A percentile compares a stretch with the other conserved stretches of the same genome.
These are phyloP conservation scores for Agaricus blazei DNA, from an alignment of 768 basidiomycete genomes.

Conservation along the genomic window DNA sequence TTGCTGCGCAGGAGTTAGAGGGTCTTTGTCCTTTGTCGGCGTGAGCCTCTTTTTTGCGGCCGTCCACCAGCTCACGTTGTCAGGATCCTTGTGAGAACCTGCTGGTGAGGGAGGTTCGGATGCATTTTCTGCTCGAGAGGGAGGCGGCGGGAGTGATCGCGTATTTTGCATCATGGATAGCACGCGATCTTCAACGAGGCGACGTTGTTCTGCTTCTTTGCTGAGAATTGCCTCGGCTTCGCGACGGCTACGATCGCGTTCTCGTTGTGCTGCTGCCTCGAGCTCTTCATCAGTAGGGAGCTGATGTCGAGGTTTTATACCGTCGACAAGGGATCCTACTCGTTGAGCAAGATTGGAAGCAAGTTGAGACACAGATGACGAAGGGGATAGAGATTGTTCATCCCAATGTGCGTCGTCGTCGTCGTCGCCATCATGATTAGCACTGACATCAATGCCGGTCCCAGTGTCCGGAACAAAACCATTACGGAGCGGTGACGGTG, in stretches of 20 bases:
- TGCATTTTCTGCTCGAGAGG: constrained; percentile 52
- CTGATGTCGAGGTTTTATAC: constrained; percentile 36
- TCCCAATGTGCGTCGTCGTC: constrained; percentile 29
- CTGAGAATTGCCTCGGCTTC: constrained; percentile 78
- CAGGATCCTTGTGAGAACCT: constrained; percentile 61
- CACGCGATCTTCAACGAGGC: constrained; percentile 67
- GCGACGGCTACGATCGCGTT: constrained; percentile 67
- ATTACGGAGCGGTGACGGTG: constrained; percentile 72
- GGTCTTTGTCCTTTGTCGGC: constrained; percentile 69
- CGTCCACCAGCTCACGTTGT: constrained; percentile 64
- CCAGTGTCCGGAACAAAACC: constrained; percentile 50
- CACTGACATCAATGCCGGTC: constrained; percentile 53
- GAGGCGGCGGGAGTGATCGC: constrained; percentile 50
- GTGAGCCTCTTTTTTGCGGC: constrained; percentile 72
- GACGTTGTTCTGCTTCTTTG: constrained; percentile 64
- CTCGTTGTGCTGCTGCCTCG: constrained; percentile 74
- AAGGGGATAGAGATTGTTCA: constrained; percentile 52
- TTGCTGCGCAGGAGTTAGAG: constrained; percentile 82
- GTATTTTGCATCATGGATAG: constrained; percentile 64
- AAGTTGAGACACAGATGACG: constrained; percentile 68
- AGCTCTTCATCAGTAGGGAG: constrained; percentile 72
- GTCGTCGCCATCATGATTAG: constrained; percentile 33
- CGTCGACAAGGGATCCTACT: constrained; percentile 62
- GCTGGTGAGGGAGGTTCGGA: constrained; percentile 63
- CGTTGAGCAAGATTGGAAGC: constrained; percentile 73